Evolutionary conservation across 2,329 filamentous ascomycete genomes (phyloP).

Genomic region (Aureobasidium leucospermi): DNA sequence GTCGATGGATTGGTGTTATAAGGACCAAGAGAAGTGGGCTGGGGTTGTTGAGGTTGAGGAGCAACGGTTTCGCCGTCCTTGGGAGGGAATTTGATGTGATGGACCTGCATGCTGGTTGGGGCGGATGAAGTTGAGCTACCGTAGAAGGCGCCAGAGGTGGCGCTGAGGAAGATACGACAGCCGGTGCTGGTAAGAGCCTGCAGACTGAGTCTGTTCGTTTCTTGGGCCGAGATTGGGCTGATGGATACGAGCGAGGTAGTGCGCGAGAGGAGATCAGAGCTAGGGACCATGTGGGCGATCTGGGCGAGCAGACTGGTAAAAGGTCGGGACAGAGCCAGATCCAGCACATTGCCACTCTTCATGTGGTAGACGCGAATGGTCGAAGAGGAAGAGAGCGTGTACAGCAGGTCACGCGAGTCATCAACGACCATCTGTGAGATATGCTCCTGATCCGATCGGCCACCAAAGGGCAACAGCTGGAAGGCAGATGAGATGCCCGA

Average conservation of each 20-base stretch:
- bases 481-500: slow-evolving; percentile 53
- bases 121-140: slow-evolving; percentile 50
- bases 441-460: slow-evolving; percentile 41
- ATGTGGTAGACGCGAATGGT: slow-evolving; percentile 90
- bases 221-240: slow-evolving; percentile 70
- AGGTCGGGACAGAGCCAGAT: slow-evolving; percentile 49
- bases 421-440: slow-evolving; percentile 79
- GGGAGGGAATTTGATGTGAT: slow-evolving; percentile 92
- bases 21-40: slow-evolving; percentile 3
- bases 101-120: slow-evolving; percentile 94
- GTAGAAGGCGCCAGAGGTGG: slow-evolving; percentile 70
- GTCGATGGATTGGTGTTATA: slow-evolving; percentile 18
- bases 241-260: slow-evolving; percentile 73
- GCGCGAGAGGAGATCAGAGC: slow-evolving; percentile 60
- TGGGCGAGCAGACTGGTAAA: slow-evolving; percentile 52
- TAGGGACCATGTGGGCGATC: slow-evolving; percentile 76
- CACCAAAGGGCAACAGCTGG: slow-evolving; percentile 46
- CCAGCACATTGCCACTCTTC: slow-evolving; percentile 50
- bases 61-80: slow-evolving; percentile 24
- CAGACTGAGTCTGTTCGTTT: slow-evolving; percentile 77
- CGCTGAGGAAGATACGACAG: slow-evolving; percentile 85
- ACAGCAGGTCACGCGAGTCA: slow-evolving; percentile 79
- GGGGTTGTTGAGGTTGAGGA: slow-evolving; percentile 16
- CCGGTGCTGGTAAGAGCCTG: slow-evolving; percentile 88
- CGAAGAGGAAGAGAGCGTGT: slow-evolving; percentile 80